Evolutionary conservation across 2,329 filamentous ascomycete species (phyloP).

Genomic region (Graphilbum ipis-grandicollis): DNA sequence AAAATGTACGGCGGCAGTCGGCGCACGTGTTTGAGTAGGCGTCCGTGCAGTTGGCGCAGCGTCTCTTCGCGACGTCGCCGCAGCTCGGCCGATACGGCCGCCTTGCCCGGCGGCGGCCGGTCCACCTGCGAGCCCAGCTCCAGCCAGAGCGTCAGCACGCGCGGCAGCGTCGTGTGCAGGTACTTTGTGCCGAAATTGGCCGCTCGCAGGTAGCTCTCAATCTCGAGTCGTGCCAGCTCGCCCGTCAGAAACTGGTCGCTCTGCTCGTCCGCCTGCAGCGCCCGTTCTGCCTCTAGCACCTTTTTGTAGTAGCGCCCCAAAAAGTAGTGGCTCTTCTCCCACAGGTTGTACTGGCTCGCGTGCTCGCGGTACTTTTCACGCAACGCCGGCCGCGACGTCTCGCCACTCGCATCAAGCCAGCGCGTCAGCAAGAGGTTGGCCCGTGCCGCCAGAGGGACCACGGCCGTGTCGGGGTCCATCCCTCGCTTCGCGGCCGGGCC

Average conservation of each 20-base stretch:
- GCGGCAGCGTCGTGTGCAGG: slow-evolving; percentile 83
- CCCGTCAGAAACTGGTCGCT: slow-evolving; percentile 61
- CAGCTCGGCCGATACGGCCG: slow-evolving; percentile 33
- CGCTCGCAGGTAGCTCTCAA: slow-evolving; percentile 84
- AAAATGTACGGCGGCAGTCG: slow-evolving; percentile 61
- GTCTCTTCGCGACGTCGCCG: slow-evolving; percentile 42
- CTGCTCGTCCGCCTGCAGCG: slow-evolving; percentile 59
- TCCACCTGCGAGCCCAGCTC: slow-evolving; percentile 69
- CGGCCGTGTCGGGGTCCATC: neutral
- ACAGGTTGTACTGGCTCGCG: slow-evolving; percentile 49
- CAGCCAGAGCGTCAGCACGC: slow-evolving; percentile 84
- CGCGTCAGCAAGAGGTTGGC: slow-evolving; percentile 84
- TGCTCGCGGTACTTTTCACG: slow-evolving; percentile 71
- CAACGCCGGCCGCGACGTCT: slow-evolving; percentile 69
- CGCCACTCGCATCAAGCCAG: slow-evolving; percentile 90
- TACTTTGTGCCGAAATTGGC: slow-evolving; percentile 86
- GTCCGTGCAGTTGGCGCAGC: slow-evolving; percentile 51
- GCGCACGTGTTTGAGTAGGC: slow-evolving; percentile 63
- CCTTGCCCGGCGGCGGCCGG: slow-evolving; percentile 37
- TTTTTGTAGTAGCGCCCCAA: slow-evolving; percentile 96
- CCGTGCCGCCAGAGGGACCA: slow-evolving; percentile 39
- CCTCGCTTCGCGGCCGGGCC: neutral
- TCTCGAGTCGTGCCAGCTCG: slow-evolving; percentile 71
- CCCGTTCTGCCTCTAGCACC: slow-evolving; percentile 74
- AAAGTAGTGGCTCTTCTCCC: slow-evolving; percentile 97